Percentiles rank a stretch among this genome's conserved stretches.
phyloP scores from a whole-genome alignment of 2,329 filamentous ascomycete species.

The Cladosporium sp. region DNA sequence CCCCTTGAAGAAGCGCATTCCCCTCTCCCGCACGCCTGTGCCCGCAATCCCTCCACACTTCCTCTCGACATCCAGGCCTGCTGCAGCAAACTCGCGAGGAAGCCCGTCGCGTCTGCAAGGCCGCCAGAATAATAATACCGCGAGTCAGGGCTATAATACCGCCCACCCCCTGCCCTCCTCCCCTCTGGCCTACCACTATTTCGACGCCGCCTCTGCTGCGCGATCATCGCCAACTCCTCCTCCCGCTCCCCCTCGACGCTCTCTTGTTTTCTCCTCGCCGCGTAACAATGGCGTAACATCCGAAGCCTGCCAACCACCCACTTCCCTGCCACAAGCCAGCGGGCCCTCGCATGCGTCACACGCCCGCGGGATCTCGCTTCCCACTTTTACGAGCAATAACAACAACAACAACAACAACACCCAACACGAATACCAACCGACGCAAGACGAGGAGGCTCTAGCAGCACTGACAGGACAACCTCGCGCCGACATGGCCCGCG shows the following conservation, averaged over 20 bases:
- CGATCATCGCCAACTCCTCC: background rate
- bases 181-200: slow-evolving; percentile 7
- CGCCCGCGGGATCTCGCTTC: slow-evolving; percentile 1
- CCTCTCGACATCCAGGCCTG: no score
- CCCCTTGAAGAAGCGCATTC: background rate
- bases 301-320: background rate
- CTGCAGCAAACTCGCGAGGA: background rate
- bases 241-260: background rate
- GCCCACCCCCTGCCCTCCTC: background rate
- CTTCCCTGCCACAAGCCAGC: background rate
- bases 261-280: background rate
- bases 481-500: slow-evolving; percentile 1
- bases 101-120: background rate
- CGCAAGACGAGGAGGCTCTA: slow-evolving; percentile 4
- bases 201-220: background rate
- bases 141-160: slow-evolving; percentile 2
- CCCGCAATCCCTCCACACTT: slow-evolving; percentile 12
- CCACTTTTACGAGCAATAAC: background rate
- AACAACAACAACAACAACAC: no score
- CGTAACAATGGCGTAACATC: background rate
- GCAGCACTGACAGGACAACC: slow-evolving; percentile 6
- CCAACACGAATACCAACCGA: background rate
- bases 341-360: slow-evolving; percentile 5
- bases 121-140: background rate
- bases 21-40: background rate